Conservation (phyloP, 768 basidiomycete genomes). For the Holtermannia corniformis region DNA sequence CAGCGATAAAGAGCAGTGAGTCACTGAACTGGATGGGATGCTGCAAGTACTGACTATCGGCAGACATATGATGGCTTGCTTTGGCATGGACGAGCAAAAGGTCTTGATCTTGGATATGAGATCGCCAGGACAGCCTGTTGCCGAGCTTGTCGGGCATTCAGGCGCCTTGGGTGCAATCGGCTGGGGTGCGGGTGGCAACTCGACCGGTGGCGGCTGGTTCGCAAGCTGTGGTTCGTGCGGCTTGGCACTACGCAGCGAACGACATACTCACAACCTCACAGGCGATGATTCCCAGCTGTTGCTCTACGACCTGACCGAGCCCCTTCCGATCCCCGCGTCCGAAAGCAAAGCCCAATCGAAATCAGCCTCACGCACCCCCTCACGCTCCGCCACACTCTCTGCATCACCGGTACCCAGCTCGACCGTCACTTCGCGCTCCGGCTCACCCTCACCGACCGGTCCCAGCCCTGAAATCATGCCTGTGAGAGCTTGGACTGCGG, state of each 20-base stretch:
- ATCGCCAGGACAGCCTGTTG: conserved; percentile 87
- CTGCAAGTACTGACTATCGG: conserved; percentile 44
- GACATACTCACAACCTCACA: conserved; percentile 35
- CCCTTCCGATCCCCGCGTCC: conserved; percentile 23
- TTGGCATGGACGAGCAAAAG: conserved; percentile 84
- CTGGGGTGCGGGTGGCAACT: conserved; percentile 61
- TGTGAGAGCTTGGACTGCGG: conserved; percentile 26
- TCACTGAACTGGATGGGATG: not conserved
- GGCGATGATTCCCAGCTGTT: conserved; percentile 92
- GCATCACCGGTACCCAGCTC: conserved; percentile 16
- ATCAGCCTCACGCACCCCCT: conserved; percentile 1
- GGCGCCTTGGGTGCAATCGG: conserved; percentile 75
- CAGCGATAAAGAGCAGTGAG: conserved; percentile 45
- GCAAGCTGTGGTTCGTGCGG: conserved; percentile 67
- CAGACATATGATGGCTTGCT: conserved; percentile 93
- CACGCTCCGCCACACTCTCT: conserved; percentile 13
- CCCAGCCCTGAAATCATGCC: conserved; percentile 23
- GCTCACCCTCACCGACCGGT: conserved; percentile 5
- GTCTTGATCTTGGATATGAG: conserved; percentile 95
- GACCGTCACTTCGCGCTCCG: conserved; percentile 3
- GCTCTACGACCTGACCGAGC: conserved; percentile 68
- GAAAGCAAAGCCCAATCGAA: conserved; percentile 33
- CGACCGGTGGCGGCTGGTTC: conserved; percentile 61
- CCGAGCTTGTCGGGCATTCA: conserved; percentile 77
- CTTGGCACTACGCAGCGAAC: not conserved